Percentiles rank a stretch among this genome's conserved stretches.
Conservation (phyloP, 306 rosid species). For the Quercus dentata region DNA sequence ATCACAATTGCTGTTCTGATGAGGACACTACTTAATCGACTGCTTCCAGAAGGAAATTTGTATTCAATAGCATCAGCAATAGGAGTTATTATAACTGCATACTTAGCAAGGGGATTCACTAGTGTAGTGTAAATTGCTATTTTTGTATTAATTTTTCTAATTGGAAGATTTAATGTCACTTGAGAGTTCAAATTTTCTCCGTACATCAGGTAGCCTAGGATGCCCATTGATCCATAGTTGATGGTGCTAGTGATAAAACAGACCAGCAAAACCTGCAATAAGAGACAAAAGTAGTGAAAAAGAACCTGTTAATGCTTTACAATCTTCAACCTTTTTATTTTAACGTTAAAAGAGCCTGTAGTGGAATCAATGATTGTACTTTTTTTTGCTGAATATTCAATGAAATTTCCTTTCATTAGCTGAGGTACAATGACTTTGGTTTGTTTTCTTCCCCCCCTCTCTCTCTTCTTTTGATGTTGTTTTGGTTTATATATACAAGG, state of each 20-base stretch:
- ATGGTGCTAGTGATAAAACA: constrained; percentile 51
- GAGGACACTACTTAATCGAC: constrained; percentile 21
- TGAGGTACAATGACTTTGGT: too few species aligned
- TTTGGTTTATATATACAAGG: too few species aligned
- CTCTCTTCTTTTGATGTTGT: too few species aligned
- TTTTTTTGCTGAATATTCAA: too few species aligned
- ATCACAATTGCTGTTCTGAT: constrained; percentile 48
- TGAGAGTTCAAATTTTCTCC: constrained; percentile 51
- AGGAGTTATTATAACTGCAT: constrained; percentile 53
- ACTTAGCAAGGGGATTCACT: constrained; percentile 67
- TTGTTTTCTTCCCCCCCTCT: too few species aligned
- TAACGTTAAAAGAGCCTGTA: neutral
- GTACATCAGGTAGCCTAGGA: constrained; percentile 61
- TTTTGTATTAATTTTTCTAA: constrained; percentile 34
- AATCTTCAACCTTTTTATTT: neutral
- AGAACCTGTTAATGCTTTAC: neutral
- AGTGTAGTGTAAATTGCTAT: constrained; percentile 61
- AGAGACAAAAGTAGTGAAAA: neutral
- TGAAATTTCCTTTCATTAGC: too few species aligned
- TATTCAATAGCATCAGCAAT: constrained; percentile 58
- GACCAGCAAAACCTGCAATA: constrained; percentile 54
- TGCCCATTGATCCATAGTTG: constrained; percentile 50
- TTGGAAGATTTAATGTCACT: constrained; percentile 63
- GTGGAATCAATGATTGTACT: too few species aligned
- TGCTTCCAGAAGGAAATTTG: constrained; percentile 8